These are phyloP conservation scores for Lasiodiplodia gonubiensis DNA, from an alignment of 2,329 filamentous ascomycete genomes.

Conservation along the genomic window DNA sequence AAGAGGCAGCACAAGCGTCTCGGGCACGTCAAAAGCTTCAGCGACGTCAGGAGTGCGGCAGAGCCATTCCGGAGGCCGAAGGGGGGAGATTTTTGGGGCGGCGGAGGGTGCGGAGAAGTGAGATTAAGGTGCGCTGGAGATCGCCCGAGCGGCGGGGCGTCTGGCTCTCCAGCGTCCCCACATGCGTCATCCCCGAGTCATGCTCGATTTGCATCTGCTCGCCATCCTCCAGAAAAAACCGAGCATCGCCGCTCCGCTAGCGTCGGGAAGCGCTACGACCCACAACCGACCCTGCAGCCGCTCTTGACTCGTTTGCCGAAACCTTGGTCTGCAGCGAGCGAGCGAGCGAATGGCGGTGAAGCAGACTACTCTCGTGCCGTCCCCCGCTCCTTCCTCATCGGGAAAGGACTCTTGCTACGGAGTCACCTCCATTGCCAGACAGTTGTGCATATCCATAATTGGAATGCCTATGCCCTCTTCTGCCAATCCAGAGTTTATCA, in stretches of 20 bases:
- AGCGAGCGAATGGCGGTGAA: neutral
- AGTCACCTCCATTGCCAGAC: too few relatives aligned
- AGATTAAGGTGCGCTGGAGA: constrained; percentile 10
- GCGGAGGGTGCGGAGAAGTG: constrained; percentile 22
- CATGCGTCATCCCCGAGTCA: constrained; percentile 12
- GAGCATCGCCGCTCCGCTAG: neutral
- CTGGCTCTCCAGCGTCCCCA: neutral
- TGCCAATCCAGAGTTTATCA: too few relatives aligned
- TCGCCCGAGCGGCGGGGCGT: constrained; percentile 5
- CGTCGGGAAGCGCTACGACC: neutral
- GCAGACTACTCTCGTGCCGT: neutral
- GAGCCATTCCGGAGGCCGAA: constrained; percentile 4
- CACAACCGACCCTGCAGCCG: neutral
- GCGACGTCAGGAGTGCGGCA: neutral
- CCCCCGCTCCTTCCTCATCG: too few relatives aligned
- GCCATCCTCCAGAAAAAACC: neutral
- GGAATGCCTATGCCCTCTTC: too few relatives aligned
- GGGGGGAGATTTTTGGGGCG: constrained; percentile 1
- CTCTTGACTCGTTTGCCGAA: neutral
- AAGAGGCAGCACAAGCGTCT: neutral
- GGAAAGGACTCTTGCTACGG: too few relatives aligned
- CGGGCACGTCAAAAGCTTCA: neutral
- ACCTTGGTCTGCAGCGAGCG: neutral
- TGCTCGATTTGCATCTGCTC: neutral
- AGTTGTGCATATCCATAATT: too few relatives aligned